Conservation (phyloP, 2,329 filamentous ascomycete species). For the Akanthomyces lecanii region DNA sequence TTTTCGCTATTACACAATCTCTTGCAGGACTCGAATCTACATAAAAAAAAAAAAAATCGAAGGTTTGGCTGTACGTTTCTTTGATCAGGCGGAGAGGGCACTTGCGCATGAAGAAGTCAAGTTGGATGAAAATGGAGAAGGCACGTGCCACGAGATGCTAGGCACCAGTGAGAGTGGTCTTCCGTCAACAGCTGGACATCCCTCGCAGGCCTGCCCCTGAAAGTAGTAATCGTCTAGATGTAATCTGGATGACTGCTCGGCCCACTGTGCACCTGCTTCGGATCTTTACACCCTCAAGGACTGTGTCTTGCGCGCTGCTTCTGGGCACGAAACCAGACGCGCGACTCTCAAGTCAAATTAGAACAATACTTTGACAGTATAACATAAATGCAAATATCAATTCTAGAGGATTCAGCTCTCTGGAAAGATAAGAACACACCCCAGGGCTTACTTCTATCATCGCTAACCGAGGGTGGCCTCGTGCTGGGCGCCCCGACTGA, state of each 20-base stretch:
- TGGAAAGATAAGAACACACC: no score
- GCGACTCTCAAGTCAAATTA: no score
- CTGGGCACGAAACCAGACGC: no score
- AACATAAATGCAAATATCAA: no score
- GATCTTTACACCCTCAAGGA: no score
- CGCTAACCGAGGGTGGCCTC: no score
- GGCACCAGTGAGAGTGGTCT: not conserved
- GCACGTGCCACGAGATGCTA: not conserved
- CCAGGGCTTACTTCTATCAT: no score
- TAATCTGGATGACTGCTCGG: not conserved
- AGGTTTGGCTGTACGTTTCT: not conserved
- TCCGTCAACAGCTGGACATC: not conserved
- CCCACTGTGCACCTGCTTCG: no score
- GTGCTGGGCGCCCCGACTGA: no score
- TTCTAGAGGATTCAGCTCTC: no score
- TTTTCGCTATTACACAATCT: not conserved
- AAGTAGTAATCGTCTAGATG: not conserved
- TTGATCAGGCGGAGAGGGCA: not conserved
- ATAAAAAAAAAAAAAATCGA: not conserved
- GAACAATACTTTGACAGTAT: no score
- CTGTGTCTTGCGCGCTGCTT: no score
- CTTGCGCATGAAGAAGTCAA: not conserved
- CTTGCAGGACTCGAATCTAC: not conserved
- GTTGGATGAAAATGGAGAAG: not conserved
- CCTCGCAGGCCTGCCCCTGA: not conserved